Conservation (phyloP, 305 asterid genomes). For the Fraxinus angustifolia region DNA sequence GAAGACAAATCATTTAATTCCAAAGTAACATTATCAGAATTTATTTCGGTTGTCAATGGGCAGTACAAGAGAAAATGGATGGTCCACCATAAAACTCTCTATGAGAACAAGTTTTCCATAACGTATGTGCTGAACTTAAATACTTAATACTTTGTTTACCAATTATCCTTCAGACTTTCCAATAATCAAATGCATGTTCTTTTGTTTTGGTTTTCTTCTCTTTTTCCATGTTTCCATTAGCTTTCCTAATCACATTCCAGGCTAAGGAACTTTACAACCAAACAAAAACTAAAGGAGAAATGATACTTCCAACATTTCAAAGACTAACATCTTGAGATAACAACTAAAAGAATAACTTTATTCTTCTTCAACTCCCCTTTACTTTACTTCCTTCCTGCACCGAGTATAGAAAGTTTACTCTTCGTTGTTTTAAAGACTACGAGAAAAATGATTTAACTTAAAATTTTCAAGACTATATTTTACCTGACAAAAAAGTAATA, state of each 20-base stretch:
- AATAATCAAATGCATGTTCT: neutral
- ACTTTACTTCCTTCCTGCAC: neutral
- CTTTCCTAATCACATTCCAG: neutral
- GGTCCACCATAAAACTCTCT: neutral
- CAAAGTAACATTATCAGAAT: neutral
- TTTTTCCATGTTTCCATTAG: neutral
- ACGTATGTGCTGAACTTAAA: neutral
- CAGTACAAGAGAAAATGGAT: neutral
- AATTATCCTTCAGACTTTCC: neutral
- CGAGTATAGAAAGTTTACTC: neutral
- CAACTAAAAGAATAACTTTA: neutral
- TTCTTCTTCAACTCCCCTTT: neutral
- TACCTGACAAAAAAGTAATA: neutral
- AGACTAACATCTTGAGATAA: neutral
- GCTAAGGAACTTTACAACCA: neutral
- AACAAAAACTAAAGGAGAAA: neutral
- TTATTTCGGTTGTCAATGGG: neutral
- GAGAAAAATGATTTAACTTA: neutral
- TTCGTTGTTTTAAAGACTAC: neutral
- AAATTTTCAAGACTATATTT: neutral
- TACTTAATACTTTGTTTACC: neutral
- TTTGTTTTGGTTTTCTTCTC: neutral
- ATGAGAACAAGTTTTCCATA: neutral
- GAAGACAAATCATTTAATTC: neutral
- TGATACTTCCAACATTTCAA: neutral